A percentile compares a stretch with the other conserved stretches of the same genome.
phyloP scores from a whole-genome alignment of 805 yeast species.

The Ogataea ganodermae region DNA sequence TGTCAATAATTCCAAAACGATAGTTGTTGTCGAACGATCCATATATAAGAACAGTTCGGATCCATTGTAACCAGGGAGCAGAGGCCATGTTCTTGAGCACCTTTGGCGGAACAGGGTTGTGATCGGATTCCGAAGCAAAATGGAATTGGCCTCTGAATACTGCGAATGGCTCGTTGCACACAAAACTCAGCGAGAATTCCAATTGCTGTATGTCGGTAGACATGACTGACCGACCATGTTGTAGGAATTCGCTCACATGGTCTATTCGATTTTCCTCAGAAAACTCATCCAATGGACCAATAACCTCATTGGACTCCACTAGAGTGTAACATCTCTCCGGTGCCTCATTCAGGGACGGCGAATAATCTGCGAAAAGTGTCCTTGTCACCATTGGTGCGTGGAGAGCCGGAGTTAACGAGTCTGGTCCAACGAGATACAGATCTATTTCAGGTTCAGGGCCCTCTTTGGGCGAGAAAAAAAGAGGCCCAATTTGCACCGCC shows the following conservation, averaged over 20 bases:
- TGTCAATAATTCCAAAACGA: conserved; percentile 11
- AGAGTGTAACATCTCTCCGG: conserved; percentile 16
- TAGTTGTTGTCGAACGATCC: conserved; percentile 18
- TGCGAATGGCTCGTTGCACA: conserved; percentile 9
- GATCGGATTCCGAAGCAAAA: neutral
- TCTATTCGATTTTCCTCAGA: conserved; percentile 1
- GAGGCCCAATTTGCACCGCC: neutral
- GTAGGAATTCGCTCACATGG: conserved; percentile 5
- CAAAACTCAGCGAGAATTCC: conserved; percentile 14
- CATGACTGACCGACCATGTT: neutral
- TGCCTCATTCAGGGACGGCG: neutral
- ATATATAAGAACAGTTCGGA: conserved; percentile 6
- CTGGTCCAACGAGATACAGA: too few relatives aligned
- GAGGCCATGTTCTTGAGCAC: conserved; percentile 8
- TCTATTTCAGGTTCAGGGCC: conserved; percentile 1
- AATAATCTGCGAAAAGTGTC: conserved; percentile 15
- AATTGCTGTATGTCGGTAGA: neutral
- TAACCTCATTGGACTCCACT: conserved; percentile 9
- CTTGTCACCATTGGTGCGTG: conserved; percentile 13
- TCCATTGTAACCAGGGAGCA: conserved; percentile 16
- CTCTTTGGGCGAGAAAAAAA: neutral
- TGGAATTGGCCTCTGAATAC: conserved; percentile 9
- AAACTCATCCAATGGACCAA: neutral
- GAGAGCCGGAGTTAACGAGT: too few relatives aligned
- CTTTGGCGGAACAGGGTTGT: conserved; percentile 4